Percentiles rank a stretch among this genome's conserved stretches.
These are phyloP conservation scores for Hansenula anomala DNA, from an alignment of 1,139 yeast genomes.

Conservation along the genomic window DNA sequence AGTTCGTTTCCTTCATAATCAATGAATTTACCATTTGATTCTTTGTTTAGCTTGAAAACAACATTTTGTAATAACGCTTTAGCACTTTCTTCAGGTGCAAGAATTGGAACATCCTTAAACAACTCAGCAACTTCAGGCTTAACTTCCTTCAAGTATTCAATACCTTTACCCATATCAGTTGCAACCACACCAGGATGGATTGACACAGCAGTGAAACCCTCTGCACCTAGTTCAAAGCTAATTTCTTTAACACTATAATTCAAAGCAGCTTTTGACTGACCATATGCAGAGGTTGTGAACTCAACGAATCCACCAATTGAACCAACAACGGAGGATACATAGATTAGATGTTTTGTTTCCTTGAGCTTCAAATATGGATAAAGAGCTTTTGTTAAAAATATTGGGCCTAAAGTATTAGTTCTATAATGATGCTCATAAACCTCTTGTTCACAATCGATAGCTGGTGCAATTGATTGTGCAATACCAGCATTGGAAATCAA, in stretches of 20 bases:
- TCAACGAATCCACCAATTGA: slow-evolving; percentile 14
- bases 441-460: slow-evolving; percentile 2
- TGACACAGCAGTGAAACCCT: slow-evolving; percentile 24
- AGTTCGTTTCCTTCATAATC: no score
- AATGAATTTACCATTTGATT: slow-evolving; percentile 6
- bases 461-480: neutral
- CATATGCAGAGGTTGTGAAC: slow-evolving; percentile 23
- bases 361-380: slow-evolving; percentile 19
- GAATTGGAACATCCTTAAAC: no score
- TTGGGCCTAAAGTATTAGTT: slow-evolving; percentile 25
- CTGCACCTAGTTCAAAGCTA: slow-evolving; percentile 20
- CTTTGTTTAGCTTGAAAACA: neutral
- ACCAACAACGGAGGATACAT: slow-evolving; percentile 21
- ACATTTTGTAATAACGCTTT: neutral
- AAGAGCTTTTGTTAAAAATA: slow-evolving; percentile 18
- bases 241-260: slow-evolving; percentile 23
- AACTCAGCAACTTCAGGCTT: no score
- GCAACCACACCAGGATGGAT: slow-evolving; percentile 29
- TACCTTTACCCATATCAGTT: neutral
- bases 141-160: no score
- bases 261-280: slow-evolving; percentile 31
- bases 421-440: slow-evolving; percentile 6
- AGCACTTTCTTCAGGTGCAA: slow-evolving; percentile 15
- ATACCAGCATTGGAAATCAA: slow-evolving; percentile 9
- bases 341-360: slow-evolving; percentile 15